phyloP scores from a whole-genome alignment of 2,329 filamentous ascomycete species.

The Diaporthe sp. region DNA sequence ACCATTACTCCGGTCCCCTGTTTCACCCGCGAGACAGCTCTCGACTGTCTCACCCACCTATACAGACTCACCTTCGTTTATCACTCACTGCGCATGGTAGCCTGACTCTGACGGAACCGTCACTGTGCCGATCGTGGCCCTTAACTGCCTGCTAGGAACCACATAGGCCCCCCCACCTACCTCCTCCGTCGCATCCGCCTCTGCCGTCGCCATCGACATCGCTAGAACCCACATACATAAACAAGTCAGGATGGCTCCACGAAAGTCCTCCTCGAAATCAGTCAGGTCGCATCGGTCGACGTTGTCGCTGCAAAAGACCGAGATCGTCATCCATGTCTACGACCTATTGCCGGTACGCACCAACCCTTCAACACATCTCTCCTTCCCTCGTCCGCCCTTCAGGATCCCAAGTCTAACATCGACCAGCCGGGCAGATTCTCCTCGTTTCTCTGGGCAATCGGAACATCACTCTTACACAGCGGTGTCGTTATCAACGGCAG shows the following conservation, averaged over 20 bases:
- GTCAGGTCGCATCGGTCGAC: conserved; percentile 72
- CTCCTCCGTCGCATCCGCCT: conserved; percentile 18
- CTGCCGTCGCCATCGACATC: neutral
- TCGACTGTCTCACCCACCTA: conserved; percentile 19
- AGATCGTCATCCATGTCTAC: conserved; percentile 83
- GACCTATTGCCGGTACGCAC: conserved; percentile 77
- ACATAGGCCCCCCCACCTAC: conserved; percentile 5
- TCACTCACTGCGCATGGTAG: conserved; percentile 21
- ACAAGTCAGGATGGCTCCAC: conserved; percentile 56
- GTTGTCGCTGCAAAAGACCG: conserved; percentile 78
- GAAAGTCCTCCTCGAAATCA: conserved; percentile 56
- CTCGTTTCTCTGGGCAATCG: conserved; percentile 83
- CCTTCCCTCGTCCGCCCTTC: conserved; percentile 7
- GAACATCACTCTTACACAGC: conserved; percentile 83
- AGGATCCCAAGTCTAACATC: conserved; percentile 35
- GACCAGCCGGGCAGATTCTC: conserved; percentile 79
- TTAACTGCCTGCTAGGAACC: conserved; percentile 33
- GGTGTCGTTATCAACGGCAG: conserved; percentile 84
- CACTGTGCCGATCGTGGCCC: conserved; percentile 25
- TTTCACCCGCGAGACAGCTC: conserved; percentile 13
- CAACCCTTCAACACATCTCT: conserved; percentile 26
- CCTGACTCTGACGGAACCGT: conserved; percentile 5
- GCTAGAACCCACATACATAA: neutral
- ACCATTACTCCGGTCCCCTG: conserved; percentile 21
- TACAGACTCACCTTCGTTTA: neutral